Evolutionary conservation across 2,329 filamentous ascomycete species (phyloP), one percentile per base, ranked within the genome.

Genomic region (Clarireedia paspali): DNA sequence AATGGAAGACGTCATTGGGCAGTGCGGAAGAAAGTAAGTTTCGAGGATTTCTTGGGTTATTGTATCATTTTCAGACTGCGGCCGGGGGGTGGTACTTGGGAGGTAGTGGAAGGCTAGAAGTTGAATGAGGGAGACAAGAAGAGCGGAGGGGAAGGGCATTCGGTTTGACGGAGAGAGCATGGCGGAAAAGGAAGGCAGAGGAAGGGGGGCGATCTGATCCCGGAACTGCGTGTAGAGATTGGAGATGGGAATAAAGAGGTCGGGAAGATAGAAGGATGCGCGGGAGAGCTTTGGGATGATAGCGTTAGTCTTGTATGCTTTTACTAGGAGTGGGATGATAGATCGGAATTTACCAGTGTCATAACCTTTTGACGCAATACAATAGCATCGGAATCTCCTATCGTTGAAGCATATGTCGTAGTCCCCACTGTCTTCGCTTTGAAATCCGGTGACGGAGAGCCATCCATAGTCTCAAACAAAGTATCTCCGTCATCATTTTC

Each of bases 31-130:
- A 62, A 76, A 84, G 57, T 75, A 75, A 40, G 66, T 60, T 58
- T 81, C 76, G 20, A 85, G 71, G 15, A 77, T 75, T 0, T 66
- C 49, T 59, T 78, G 75, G 4, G 69, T 76, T 20, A 85, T 67
- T n/a, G 69, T 71, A 26, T 73, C 69, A 9, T 72, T 70, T 4
- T 71, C 52, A 9, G 27, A n/a, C 30, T 44, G 12, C 9, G 40
- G 38, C 12, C 59, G 20, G 67, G 68, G 44, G 66, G 72, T 53
- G 75, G 73, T 51, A 44, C 50, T 47, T 23, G 63, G 56, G 40
- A 79, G 71, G 53, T 82, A 71, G 5, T 74, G 73, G 23, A 71
- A 72, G 10, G 83, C 72, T 4, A 84, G 67, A 51, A 74, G 71
- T 61, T 82, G 80, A 58, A 72, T 74, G 27, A 87, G 74, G 2